Conservation (phyloP, 2,329 filamentous ascomycete species). For the Hypoxylon sp. region DNA sequence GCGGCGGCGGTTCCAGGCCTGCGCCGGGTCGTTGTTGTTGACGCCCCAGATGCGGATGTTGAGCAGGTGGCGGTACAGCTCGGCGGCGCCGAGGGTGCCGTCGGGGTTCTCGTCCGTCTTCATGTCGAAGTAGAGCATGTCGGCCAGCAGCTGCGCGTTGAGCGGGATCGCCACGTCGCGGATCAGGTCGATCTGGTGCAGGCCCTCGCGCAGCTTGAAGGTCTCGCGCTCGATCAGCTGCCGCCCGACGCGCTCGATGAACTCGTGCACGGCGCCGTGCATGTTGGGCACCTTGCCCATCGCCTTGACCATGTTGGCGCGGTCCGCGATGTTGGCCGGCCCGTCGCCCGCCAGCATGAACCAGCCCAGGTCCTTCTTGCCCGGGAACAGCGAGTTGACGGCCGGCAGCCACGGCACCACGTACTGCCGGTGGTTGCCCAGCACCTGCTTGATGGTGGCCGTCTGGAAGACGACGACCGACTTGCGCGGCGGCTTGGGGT, state of each 20-base stretch:
- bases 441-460: slow-evolving; percentile 45
- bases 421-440: slow-evolving; percentile 46
- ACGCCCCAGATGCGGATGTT: slow-evolving; percentile 56
- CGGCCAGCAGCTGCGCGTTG: slow-evolving; percentile 62
- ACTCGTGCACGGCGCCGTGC: slow-evolving; percentile 42
- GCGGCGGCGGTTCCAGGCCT: slow-evolving; percentile 56
- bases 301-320: slow-evolving; percentile 43
- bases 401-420: slow-evolving; percentile 47
- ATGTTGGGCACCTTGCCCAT: slow-evolving; percentile 48
- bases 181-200: slow-evolving; percentile 53
- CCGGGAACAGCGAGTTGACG: slow-evolving; percentile 46
- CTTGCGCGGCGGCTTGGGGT: slow-evolving; percentile 48
- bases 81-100: slow-evolving; percentile 52
- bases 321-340: slow-evolving; percentile 45
- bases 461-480: slow-evolving; percentile 41
- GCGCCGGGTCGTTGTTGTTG: slow-evolving; percentile 56
- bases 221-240: slow-evolving; percentile 53
- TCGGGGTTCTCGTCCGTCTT: slow-evolving; percentile 61
- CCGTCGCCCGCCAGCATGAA: slow-evolving; percentile 52
- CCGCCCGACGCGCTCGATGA: slow-evolving; percentile 46
- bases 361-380: slow-evolving; percentile 50
- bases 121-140: slow-evolving; percentile 66
- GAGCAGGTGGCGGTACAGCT: slow-evolving; percentile 54
- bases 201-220: slow-evolving; percentile 48
- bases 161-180: slow-evolving; percentile 66